Evolutionary conservation across 2,329 filamentous ascomycete species (phyloP), one percentile per base, ranked within the genome.

Genomic region (Lachnellula cervina): DNA sequence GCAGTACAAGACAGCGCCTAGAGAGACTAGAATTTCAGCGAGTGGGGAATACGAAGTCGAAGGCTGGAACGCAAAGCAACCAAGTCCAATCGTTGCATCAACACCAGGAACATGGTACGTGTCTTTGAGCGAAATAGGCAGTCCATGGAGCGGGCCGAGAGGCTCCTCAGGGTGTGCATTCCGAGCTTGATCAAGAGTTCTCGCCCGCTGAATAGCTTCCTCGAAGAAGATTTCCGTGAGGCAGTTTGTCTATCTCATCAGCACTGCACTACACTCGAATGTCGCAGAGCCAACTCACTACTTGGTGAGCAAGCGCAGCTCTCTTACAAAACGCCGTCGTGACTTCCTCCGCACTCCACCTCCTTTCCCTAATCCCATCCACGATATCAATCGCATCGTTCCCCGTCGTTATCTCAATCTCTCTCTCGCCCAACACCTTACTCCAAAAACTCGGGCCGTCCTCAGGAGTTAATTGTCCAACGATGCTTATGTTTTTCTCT

Each of bases 1-100:
- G 61, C 81, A 78, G 61, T 88, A 86, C n/a, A 86, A 71, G 0
- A 89, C 76, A 1, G 86, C 86, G 1, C 87, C 87, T 0, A 83
- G 74, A 17, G 76, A 74, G 28, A 80, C 71, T 4, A 89, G 69
- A 1, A 87, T 71, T 8, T 80, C 74, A 0, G 87, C 80, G 7
- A 88, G 71, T 0, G 78, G 75, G 0, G 81, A 77, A 66, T 87
- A 80, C 58, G 75, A 69, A 34, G 70, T 68, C 14, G 79, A 75
- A 2, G 80, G 81, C 49, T 80, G 74, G 53, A 76, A 72, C 34
- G 79, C 80, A 54, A 83, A 72, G 5, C 72, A 75, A 0, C 79
- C 78, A 54, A 87, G 82, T 0, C 82, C 83, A 4, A 80, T 73
- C 0, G 76, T 79, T 4, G 77, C 75, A 49, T 81, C 76, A 23